Evolutionary conservation across 768 basidiomycete species (phyloP).

Genomic region (Tylopilus felleus): DNA sequence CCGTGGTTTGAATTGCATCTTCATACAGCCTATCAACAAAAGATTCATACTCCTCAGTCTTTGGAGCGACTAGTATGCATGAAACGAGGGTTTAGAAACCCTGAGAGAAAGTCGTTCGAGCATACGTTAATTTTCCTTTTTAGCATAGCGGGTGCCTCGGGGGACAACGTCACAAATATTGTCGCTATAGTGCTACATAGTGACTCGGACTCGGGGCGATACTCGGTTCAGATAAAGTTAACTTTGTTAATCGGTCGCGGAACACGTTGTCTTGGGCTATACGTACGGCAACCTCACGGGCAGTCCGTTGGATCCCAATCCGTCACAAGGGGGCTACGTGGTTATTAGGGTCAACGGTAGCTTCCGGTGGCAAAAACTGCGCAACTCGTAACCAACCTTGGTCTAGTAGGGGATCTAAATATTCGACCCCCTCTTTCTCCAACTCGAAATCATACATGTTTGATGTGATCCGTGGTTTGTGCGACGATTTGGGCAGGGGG

Average conservation of each 20-base stretch:
- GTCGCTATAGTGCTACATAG: neutral
- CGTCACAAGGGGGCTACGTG: neutral
- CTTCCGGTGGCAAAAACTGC: neutral
- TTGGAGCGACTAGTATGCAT: neutral
- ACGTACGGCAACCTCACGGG: slow-evolving; percentile 6
- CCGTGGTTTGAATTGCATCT: neutral
- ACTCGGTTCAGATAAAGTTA: slow-evolving; percentile 10
- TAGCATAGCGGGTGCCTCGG: neutral
- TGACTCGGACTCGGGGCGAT: neutral
- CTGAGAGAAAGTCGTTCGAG: neutral
- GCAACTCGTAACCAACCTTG: slow-evolving; percentile 37
- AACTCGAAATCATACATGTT: slow-evolving; percentile 68
- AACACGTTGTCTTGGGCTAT: slow-evolving; percentile 6
- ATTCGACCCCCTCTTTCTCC: slow-evolving; percentile 43
- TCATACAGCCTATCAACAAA: neutral
- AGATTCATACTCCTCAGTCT: neutral
- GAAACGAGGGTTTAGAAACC: neutral
- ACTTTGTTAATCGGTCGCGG: slow-evolving; percentile 7
- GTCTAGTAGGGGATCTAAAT: slow-evolving; percentile 48
- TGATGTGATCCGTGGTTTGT: slow-evolving; percentile 47
- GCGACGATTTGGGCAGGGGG: slow-evolving; percentile 61
- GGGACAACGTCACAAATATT: neutral
- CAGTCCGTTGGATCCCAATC: slow-evolving; percentile 8
- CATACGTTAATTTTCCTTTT: neutral
- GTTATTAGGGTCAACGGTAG: slow-evolving; percentile 1